Conservation (phyloP, 306 rosid species). For the Coriaria nepalensis region DNA sequence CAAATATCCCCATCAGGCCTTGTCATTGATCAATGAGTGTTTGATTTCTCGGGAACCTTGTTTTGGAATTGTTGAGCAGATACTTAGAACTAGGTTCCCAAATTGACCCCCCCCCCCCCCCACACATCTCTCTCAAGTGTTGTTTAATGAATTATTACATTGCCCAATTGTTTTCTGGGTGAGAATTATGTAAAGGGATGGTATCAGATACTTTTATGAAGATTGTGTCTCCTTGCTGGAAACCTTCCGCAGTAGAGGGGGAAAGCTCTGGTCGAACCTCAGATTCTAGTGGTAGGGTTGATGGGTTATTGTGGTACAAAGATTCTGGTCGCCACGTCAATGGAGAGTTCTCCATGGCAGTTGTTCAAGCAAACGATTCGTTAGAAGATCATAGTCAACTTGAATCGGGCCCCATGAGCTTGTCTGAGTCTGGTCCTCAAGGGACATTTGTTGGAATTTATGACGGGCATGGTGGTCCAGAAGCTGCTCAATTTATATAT, state of each 20-base stretch:
- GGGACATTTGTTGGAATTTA: slow-evolving; percentile 89
- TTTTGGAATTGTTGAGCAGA: slow-evolving; percentile 29
- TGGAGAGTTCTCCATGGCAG: slow-evolving; percentile 96
- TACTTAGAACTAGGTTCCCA: slow-evolving; percentile 30
- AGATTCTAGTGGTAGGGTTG: slow-evolving; percentile 47
- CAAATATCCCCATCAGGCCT: slow-evolving; percentile 20
- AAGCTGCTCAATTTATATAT: slow-evolving; percentile 63
- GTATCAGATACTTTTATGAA: slow-evolving; percentile 54
- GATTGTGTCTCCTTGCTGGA: slow-evolving; percentile 71
- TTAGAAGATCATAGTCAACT: slow-evolving; percentile 93
- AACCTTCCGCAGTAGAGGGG: slow-evolving; percentile 33
- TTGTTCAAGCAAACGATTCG: slow-evolving; percentile 80
- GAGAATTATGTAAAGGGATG: slow-evolving; percentile 91
- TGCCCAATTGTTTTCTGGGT: slow-evolving; percentile 49
- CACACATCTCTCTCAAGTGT: slow-evolving; percentile 18
- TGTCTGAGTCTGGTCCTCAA: slow-evolving; percentile 30
- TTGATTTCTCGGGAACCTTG: slow-evolving; percentile 42
- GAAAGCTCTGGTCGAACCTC: slow-evolving; percentile 43
- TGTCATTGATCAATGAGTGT: slow-evolving; percentile 36
- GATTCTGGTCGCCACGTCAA: slow-evolving; percentile 56
- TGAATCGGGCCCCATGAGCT: slow-evolving; percentile 78
- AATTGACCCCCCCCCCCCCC: too few species aligned
- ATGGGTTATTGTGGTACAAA: slow-evolving; percentile 79
- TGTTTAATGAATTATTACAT: slow-evolving; percentile 29
- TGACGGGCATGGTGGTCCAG: slow-evolving; percentile 98